Conservation (phyloP, 2,329 filamentous ascomycete species). For the Akanthomyces lecanii region DNA sequence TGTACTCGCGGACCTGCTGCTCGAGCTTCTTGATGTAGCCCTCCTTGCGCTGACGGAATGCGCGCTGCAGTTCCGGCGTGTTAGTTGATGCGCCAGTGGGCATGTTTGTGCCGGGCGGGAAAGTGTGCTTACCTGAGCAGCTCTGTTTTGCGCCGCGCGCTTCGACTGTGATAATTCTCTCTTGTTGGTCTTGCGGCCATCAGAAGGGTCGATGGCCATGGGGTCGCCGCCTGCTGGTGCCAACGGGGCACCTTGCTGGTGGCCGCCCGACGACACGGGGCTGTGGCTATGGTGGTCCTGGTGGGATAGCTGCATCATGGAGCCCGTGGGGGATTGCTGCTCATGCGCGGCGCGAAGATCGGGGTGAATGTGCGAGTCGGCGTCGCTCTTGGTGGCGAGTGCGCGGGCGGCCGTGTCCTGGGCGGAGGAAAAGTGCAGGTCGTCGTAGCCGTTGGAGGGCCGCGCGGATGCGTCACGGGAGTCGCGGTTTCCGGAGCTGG, state of each 20-base stretch:
- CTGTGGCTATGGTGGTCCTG: constrained; percentile 29
- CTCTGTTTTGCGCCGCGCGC: constrained; percentile 91
- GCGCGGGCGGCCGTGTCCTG: constrained; percentile 32
- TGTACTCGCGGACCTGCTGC: constrained; percentile 80
- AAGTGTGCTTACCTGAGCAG: constrained; percentile 75
- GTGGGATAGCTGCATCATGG: constrained; percentile 37
- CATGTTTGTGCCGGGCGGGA: background rate
- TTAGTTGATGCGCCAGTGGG: background rate
- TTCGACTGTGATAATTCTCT: constrained; percentile 93
- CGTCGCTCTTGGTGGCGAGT: constrained; percentile 32
- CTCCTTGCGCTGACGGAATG: constrained; percentile 96
- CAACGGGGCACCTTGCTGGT: constrained; percentile 19
- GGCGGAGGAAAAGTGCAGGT: constrained; percentile 30
- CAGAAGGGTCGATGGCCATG: constrained; percentile 21
- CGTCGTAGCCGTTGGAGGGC: constrained; percentile 45
- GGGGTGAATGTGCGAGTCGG: constrained; percentile 46
- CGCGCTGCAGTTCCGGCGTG: constrained; percentile 57
- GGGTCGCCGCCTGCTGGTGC: constrained; percentile 22
- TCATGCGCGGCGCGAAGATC: constrained; percentile 36
- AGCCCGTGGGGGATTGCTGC: constrained; percentile 23
- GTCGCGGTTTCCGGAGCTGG: constrained; percentile 8
- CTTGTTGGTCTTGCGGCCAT: constrained; percentile 61
- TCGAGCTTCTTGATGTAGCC: constrained; percentile 97
- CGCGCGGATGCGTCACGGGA: constrained; percentile 21
- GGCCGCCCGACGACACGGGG: constrained; percentile 26